phyloP scores from a whole-genome alignment of 1,139 yeast genomes.

The Candida labiduridarum region DNA sequence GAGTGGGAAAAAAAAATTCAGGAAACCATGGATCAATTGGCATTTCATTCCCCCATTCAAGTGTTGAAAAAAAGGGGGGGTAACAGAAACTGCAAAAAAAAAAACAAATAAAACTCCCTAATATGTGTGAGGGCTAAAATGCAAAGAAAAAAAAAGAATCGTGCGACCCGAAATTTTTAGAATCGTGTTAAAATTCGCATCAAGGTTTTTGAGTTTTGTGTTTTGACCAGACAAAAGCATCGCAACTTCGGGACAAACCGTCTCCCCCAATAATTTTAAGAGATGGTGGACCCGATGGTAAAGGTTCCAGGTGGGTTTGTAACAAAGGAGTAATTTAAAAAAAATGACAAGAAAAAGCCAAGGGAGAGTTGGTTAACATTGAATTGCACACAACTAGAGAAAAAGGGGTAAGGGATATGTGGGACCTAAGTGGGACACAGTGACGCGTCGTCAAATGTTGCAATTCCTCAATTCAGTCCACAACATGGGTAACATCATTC shows the following conservation, averaged over 20 bases:
- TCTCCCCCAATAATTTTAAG: too few relatives aligned
- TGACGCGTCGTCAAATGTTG: too few relatives aligned
- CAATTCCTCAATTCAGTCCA: too few relatives aligned
- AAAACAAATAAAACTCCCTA: neutral
- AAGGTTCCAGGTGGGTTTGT: too few relatives aligned
- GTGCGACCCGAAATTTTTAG: neutral
- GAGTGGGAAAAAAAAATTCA: neutral
- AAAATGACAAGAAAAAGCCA: too few relatives aligned
- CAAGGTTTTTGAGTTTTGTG: neutral
- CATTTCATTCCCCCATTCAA: neutral
- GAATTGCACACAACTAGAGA: too few relatives aligned
- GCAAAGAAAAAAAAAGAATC: slow-evolving; percentile 2
- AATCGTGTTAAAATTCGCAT: slow-evolving; percentile 3
- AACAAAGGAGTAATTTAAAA: too few relatives aligned
- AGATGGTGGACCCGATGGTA: too few relatives aligned
- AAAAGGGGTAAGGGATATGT: too few relatives aligned
- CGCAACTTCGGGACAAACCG: neutral
- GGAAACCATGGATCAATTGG: neutral
- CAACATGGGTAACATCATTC: neutral
- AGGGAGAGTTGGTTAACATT: too few relatives aligned
- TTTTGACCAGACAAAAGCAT: neutral
- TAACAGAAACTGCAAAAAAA: neutral
- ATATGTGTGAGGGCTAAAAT: neutral
- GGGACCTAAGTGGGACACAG: too few relatives aligned
- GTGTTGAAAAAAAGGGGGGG: neutral